These are phyloP conservation scores for Glycyrrhiza uralensis DNA, from an alignment of 306 rosid genomes.

Conservation along the genomic window DNA sequence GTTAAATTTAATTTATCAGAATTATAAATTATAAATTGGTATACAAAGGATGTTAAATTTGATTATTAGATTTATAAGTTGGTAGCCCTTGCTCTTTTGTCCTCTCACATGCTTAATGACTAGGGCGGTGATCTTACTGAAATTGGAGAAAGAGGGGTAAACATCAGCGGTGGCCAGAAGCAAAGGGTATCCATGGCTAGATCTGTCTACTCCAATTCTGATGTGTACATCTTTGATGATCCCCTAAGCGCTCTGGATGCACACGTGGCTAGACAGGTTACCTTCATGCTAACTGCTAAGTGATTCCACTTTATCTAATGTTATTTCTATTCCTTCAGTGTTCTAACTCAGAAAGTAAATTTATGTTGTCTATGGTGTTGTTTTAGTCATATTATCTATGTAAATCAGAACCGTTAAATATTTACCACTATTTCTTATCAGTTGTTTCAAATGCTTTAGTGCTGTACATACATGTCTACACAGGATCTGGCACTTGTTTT, in stretches of 20 bases:
- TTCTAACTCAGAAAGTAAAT: not conserved
- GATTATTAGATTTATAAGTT: not conserved
- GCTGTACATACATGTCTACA: not conserved
- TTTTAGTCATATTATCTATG: not conserved
- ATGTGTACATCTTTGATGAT: conserved; percentile 83
- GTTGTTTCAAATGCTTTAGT: conserved; percentile 11
- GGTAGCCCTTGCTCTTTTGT: conserved; percentile 15
- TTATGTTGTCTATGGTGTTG: conserved; percentile 8
- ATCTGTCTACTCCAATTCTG: conserved; percentile 85
- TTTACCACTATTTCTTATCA: not conserved
- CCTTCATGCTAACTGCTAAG: conserved; percentile 22
- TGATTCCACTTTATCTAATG: conserved; percentile 7
- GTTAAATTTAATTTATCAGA: not conserved
- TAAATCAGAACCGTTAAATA: conserved; percentile 1
- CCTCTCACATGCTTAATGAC: conserved; percentile 23
- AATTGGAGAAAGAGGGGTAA: conserved; percentile 97
- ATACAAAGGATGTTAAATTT: conserved; percentile 12
- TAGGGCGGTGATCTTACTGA: conserved; percentile 91
- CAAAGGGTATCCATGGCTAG: conserved; percentile 98
- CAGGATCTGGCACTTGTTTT: not conserved
- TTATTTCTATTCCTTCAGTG: conserved; percentile 5
- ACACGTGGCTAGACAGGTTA: conserved; percentile 88
- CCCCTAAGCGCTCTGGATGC: conserved; percentile 97
- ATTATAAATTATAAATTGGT: too few relatives aligned
- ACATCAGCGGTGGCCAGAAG: conserved; percentile 97